Percentiles rank a stretch among this genome's conserved stretches.
Conservation (phyloP, 2,329 filamentous ascomycete genomes). For the Pyrenophora seminiperda region DNA sequence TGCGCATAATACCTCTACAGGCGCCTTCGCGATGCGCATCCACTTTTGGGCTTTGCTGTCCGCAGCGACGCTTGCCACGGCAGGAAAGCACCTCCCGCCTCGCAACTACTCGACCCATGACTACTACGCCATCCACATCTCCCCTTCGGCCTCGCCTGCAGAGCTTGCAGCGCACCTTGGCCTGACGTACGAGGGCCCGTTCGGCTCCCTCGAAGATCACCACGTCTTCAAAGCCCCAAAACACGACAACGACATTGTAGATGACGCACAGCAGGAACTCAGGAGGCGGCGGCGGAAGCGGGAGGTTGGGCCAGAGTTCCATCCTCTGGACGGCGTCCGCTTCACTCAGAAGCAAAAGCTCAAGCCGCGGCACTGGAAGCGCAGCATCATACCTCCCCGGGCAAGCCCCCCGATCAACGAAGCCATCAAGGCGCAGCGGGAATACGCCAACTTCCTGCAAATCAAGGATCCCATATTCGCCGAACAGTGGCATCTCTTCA, state of each 20-base stretch:
- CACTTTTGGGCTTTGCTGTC: constrained; percentile 52
- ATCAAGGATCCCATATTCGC: constrained; percentile 90
- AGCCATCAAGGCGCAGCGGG: constrained; percentile 55
- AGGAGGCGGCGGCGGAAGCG: constrained; percentile 67
- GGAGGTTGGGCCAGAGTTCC: constrained; percentile 49
- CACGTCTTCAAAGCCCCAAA: constrained; percentile 80
- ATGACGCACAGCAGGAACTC: constrained; percentile 58
- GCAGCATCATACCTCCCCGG: constrained; percentile 48
- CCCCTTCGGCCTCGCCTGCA: constrained; percentile 66
- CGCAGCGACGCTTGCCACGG: constrained; percentile 39
- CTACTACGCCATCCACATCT: constrained; percentile 90
- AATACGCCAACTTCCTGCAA: constrained; percentile 61
- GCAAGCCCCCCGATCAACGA: constrained; percentile 41
- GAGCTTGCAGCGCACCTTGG: constrained; percentile 75
- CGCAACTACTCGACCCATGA: constrained; percentile 82
- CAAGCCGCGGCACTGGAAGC: constrained; percentile 66
- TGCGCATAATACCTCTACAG: constrained; percentile 14
- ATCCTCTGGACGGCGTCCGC: constrained; percentile 74
- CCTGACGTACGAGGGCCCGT: constrained; percentile 76
- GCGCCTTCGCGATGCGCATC: constrained; percentile 41
- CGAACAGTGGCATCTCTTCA: constrained; percentile 95
- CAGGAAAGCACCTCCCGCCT: constrained; percentile 51
- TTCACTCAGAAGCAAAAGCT: constrained; percentile 79
- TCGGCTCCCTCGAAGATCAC: constrained; percentile 79
- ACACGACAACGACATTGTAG: constrained; percentile 60